Conservation (phyloP, 805 yeast genomes). For the Candida stauntonica region DNA sequence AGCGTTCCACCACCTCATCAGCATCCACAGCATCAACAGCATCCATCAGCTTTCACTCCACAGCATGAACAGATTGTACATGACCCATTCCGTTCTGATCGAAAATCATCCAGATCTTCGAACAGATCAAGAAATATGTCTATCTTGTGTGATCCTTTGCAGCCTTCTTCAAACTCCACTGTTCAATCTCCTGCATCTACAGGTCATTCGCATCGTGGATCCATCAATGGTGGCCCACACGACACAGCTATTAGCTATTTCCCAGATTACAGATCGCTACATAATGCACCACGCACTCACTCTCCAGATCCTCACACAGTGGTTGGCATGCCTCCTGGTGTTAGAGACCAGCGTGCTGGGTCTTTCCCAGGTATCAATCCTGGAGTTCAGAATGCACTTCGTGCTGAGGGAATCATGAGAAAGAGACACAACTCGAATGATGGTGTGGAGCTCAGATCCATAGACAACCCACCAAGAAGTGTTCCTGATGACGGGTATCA, state of each 20-base stretch:
- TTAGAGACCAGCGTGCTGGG: constrained; percentile 22
- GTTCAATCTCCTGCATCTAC: constrained; percentile 16
- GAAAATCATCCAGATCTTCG: constrained; percentile 21
- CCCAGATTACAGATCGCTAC: constrained; percentile 18
- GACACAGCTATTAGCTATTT: constrained; percentile 15
- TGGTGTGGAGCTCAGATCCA: constrained; percentile 10
- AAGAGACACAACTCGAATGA: constrained; percentile 25
- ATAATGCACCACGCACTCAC: constrained; percentile 8
- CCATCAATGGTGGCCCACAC: constrained; percentile 17
- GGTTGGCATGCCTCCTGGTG: constrained; percentile 3
- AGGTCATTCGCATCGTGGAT: constrained; percentile 12
- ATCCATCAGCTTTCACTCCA: constrained; percentile 2
- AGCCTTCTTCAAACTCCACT: constrained; percentile 13
- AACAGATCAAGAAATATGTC: constrained; percentile 25
- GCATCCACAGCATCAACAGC: constrained; percentile 8
- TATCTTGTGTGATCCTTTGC: constrained; percentile 26
- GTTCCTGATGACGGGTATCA: constrained; percentile 14
- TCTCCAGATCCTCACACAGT: constrained; percentile 16
- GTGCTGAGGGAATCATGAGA: constrained; percentile 15
- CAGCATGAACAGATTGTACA: constrained; percentile 17
- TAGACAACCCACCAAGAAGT: constrained; percentile 24
- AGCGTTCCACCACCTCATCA: constrained; percentile 3
- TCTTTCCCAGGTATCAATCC: constrained; percentile 23
- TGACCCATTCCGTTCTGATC: constrained; percentile 24
- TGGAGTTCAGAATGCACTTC: constrained; percentile 13